Percentiles rank a stretch among this genome's conserved stretches.
Conservation (phyloP, 2,329 filamentous ascomycete species). For the Erysiphe pulchra region DNA sequence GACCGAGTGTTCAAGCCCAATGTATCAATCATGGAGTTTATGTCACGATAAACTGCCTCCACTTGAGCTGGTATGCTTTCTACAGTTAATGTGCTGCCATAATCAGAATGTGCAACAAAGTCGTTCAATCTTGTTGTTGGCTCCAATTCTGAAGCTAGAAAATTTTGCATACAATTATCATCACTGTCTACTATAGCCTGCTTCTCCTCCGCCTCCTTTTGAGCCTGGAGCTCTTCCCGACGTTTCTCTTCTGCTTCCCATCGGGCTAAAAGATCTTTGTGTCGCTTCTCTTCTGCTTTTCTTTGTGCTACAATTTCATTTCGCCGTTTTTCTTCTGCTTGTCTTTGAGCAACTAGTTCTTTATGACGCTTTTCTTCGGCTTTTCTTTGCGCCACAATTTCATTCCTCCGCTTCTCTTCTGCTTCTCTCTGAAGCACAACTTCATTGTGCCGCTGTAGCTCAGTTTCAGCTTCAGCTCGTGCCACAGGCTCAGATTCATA, state of each 20-base stretch:
- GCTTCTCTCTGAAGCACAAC: neutral
- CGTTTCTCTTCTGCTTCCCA: conserved; percentile 8
- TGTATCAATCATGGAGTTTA: conserved; percentile 86
- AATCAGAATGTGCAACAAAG: conserved; percentile 37
- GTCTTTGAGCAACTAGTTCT: conserved; percentile 23
- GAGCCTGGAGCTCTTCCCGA: conserved; percentile 18
- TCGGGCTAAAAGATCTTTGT: no score
- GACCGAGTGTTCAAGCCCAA: conserved; percentile 62
- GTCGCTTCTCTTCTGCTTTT: conserved; percentile 26
- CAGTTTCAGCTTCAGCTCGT: no score
- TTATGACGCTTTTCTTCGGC: conserved; percentile 10
- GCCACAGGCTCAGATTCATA: no score
- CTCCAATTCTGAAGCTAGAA: conserved; percentile 32
- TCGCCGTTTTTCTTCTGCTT: conserved; percentile 26
- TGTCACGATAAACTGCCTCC: conserved; percentile 48
- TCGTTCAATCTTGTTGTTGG: conserved; percentile 37
- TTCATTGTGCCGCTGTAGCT: no score
- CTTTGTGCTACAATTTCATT: conserved; percentile 22
- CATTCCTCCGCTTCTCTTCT: conserved; percentile 9
- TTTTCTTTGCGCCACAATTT: conserved; percentile 25
- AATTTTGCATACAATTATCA: conserved; percentile 37
- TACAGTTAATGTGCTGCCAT: conserved; percentile 18
- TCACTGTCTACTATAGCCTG: conserved; percentile 39
- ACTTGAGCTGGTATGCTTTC: conserved; percentile 36
- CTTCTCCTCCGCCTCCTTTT: conserved; percentile 29